Evolutionary conservation across 2,329 filamentous ascomycete species (phyloP), one percentile per base, ranked within the genome.

Genomic region (Diaporthe humulicola): DNA sequence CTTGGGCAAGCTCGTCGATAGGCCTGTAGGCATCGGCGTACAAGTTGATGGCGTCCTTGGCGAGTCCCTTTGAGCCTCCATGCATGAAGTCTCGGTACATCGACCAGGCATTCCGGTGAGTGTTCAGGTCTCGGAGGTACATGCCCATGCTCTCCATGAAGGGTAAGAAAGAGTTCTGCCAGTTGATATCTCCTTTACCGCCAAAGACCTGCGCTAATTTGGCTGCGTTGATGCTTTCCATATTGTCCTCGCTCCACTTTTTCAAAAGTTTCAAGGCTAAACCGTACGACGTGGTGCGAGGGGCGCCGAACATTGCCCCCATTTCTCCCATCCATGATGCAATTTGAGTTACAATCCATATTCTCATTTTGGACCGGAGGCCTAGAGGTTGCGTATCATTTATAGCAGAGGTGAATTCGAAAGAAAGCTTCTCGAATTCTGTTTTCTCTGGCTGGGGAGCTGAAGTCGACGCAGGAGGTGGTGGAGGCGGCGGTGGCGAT

Each of bases 131-230:
- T 14, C 60, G 60, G 2, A 64, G 60, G 17, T 64, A 64, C 60
- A 64, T 48, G 9, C 60, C 60, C 1, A 64, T 64, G 17, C 60
- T 64, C 28, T 64, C 60, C 60, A 64, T 45, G 0, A 64, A 64
- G 7, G 60, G 60, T 19, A 64, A 30, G 10, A 64, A 33, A 4
- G 60, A 8, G 22, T 19, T 22, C 40, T 33, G 38, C 60, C 60
- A 64, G 10, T 64, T 9, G 40, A 64, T 45, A 3, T 64, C 60
- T 22, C 9, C 12, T 15, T 64, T 64, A 2, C 60, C 60, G 5
- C 60, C 60, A n/a, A 64, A 64, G 28, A 64, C 60, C 60, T 64
- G 60, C 8, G 8, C 8, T 30, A 25, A 9, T 15, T 64, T 42
- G 19, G 60, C 60, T 1, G 40, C 40, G 3, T 48, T 6, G n/a